phyloP scores from a whole-genome alignment of 257 asterid genomes.

The Solanum neorickii region DNA sequence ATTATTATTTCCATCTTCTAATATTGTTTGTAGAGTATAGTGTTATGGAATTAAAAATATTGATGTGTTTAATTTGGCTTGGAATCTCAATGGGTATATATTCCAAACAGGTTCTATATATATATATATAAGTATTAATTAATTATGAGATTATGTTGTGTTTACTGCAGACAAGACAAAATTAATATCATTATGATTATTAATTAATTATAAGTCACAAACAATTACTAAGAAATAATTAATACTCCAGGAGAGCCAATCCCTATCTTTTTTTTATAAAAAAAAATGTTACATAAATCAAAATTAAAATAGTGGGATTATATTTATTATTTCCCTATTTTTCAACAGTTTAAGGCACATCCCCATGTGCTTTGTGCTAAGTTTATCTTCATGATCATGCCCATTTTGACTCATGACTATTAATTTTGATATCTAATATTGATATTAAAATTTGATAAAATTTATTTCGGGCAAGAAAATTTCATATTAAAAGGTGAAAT shows the following conservation, averaged over 20 bases:
- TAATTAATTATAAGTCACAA: background rate
- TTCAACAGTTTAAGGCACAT: background rate
- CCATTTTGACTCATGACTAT: background rate
- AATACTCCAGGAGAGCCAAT: background rate
- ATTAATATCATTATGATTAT: background rate
- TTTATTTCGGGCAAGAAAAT: fast-evolving
- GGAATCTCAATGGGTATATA: constrained; percentile 36
- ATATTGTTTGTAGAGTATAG: background rate
- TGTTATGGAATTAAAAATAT: constrained; percentile 14
- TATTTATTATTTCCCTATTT: background rate
- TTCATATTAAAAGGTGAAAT: too few relatives aligned
- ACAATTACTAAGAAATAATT: background rate
- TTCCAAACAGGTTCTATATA: background rate
- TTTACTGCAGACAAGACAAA: background rate
- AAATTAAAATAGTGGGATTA: background rate
- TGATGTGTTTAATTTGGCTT: constrained; percentile 13
- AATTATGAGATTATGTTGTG: constrained; percentile 27
- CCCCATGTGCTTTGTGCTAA: constrained; percentile 11
- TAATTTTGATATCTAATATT: background rate
- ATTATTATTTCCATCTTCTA: background rate
- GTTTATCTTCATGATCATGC: constrained; percentile 1
- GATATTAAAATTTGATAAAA: too few relatives aligned
- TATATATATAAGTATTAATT: background rate
- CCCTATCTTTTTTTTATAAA: background rate
- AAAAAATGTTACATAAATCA: background rate